These are phyloP conservation scores for Tremella yokohamensis DNA, from an alignment of 768 basidiomycete species.

Conservation along the genomic window DNA sequence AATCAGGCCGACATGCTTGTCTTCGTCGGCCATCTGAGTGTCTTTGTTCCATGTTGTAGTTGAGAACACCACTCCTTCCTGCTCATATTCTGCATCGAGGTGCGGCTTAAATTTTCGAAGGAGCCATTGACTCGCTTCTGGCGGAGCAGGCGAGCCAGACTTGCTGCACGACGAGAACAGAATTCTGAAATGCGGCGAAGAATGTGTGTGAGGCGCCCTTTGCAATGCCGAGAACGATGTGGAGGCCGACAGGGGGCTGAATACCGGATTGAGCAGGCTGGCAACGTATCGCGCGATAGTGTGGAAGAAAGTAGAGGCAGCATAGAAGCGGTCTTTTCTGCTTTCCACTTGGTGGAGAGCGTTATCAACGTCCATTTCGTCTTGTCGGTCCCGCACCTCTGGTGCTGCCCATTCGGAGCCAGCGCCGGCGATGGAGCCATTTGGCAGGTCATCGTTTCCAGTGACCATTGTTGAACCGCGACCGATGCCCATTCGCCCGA, in stretches of 20 bases:
- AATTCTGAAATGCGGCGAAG: slow-evolving; percentile 13
- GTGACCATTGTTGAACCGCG: slow-evolving; percentile 2
- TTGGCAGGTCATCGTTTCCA: slow-evolving; percentile 11
- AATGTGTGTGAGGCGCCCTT: neutral
- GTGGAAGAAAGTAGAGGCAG: slow-evolving; percentile 37
- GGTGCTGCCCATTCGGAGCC: neutral
- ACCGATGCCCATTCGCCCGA: slow-evolving; percentile 32
- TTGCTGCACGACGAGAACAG: slow-evolving; percentile 15
- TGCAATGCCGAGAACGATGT: neutral
- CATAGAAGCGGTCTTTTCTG: slow-evolving; percentile 30
- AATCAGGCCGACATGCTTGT: slow-evolving; percentile 20
- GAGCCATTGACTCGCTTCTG: slow-evolving; percentile 30
- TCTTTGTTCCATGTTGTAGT: no score
- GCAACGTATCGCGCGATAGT: slow-evolving; percentile 28
- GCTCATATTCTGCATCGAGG: slow-evolving; percentile 3
- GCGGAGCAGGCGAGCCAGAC: slow-evolving; percentile 19
- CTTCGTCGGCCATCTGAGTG: slow-evolving; percentile 1
- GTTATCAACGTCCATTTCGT: slow-evolving; percentile 33
- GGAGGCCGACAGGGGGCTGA: neutral
- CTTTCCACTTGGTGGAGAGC: slow-evolving; percentile 32
- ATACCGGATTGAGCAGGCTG: slow-evolving; percentile 16
- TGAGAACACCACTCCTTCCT: slow-evolving; percentile 16
- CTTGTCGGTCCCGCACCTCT: slow-evolving; percentile 15
- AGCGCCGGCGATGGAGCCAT: neutral
- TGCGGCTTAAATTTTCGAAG: slow-evolving; percentile 25